Evolutionary conservation across 768 basidiomycete species (phyloP).

Genomic region (Leccinellum rugosiceps): DNA sequence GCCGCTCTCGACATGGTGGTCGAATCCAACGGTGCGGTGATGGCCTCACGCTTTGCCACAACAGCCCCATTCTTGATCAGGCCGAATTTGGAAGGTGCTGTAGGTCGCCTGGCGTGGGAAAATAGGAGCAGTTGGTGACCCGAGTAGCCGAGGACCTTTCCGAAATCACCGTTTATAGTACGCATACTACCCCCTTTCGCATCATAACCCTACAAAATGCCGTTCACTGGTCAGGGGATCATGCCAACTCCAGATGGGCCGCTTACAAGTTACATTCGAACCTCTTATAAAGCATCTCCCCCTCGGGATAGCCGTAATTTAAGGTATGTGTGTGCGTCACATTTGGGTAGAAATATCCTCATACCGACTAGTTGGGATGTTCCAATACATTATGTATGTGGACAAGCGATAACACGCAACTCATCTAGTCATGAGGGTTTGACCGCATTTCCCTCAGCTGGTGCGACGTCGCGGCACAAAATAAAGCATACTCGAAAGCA

Average conservation of each 20-base stretch:
- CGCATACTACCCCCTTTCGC: not conserved
- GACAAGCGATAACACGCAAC: too few species aligned
- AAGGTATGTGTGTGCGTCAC: not conserved
- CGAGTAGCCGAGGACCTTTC: not conserved
- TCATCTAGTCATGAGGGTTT: not conserved
- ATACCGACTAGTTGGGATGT: too few species aligned
- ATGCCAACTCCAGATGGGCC: not conserved
- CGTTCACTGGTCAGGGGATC: not conserved
- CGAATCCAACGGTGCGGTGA: not conserved
- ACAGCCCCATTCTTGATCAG: slow-evolving; percentile 6
- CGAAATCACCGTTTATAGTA: not conserved
- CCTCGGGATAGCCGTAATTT: not conserved
- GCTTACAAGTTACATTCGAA: not conserved
- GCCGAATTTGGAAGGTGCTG: slow-evolving; percentile 33
- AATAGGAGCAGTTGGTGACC: not conserved
- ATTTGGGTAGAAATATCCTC: too few species aligned
- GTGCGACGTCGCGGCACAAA: not conserved
- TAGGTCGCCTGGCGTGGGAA: slow-evolving; percentile 22
- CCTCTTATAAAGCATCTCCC: not conserved
- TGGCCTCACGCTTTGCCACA: not conserved
- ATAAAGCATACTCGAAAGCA: not conserved
- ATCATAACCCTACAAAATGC: slow-evolving; percentile 1
- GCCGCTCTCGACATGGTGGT: slow-evolving; percentile 19
- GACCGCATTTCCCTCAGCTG: not conserved
- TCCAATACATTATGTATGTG: too few species aligned